Conservation (phyloP, 306 rosid species). For the Acmispon strigosus region DNA sequence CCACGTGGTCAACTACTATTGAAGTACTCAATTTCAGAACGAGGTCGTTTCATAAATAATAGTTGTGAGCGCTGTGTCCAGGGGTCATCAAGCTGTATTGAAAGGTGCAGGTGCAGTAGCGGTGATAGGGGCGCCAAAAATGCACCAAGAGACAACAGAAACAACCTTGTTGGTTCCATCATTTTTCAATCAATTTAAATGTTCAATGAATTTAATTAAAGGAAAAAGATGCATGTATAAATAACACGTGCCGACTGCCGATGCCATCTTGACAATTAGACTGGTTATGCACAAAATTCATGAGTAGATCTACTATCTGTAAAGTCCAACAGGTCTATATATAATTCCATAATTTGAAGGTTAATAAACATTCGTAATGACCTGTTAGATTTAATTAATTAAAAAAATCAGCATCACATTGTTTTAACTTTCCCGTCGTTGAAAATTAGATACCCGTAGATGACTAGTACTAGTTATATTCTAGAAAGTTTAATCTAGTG, state of each 20-base stretch:
- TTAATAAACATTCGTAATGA: background rate
- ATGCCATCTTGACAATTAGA: no score
- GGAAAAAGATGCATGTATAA: no score
- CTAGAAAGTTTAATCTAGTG: background rate
- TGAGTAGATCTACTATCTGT: no score
- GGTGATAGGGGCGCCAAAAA: background rate
- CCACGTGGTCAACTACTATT: background rate
- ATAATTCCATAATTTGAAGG: background rate
- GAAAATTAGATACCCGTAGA: no score
- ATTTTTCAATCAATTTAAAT: no score
- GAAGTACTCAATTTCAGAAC: background rate
- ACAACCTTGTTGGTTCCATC: no score
- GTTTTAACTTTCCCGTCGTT: no score
- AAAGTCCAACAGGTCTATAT: no score
- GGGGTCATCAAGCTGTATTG: slow-evolving; percentile 7
- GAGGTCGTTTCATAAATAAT: background rate
- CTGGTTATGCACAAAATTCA: no score
- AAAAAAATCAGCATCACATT: no score
- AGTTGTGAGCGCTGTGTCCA: background rate
- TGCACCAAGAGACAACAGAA: background rate
- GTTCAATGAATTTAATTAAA: no score
- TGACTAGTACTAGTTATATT: background rate
- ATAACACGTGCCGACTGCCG: no score
- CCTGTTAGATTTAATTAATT: background rate
- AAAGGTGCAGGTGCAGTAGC: slow-evolving; percentile 1